Percentiles rank a stretch among this genome's conserved stretches.
phyloP scores from a whole-genome alignment of 75 land plant genomes.

The Selaginella tamariscina region DNA sequence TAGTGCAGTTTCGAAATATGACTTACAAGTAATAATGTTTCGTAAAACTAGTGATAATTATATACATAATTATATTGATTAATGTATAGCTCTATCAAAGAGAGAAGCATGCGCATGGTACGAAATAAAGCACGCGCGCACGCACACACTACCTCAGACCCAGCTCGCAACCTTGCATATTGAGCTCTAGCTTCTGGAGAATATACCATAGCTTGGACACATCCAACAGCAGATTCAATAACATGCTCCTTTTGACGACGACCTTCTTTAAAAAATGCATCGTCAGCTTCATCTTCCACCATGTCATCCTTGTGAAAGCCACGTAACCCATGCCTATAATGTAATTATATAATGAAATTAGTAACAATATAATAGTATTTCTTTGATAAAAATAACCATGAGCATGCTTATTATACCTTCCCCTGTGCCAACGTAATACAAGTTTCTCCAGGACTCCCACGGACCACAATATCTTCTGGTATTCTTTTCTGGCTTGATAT shows the following conservation, averaged over 20 bases:
- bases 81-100: too few species aligned
- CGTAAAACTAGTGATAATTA: too few species aligned
- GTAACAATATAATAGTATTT: too few species aligned
- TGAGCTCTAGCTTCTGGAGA: constrained; percentile 52
- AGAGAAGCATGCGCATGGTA: too few species aligned
- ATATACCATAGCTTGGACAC: constrained; percentile 66
- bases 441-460: constrained; percentile 81
- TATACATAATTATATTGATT: too few species aligned
- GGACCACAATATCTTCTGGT: constrained; percentile 64
- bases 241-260: constrained; percentile 58
- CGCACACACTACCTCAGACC: too few species aligned
- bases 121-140: too few species aligned
- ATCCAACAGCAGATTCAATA: constrained; percentile 42
- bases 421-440: constrained; percentile 63
- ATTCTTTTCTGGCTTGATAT: constrained; percentile 46
- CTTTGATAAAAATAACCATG: too few species aligned
- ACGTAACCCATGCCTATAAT: constrained; percentile 60
- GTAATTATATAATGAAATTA: too few species aligned
- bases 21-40: too few species aligned
- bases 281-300: constrained; percentile 23
- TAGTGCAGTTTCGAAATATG: too few species aligned
- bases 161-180: constrained; percentile 46
- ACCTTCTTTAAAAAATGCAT: constrained; percentile 46
- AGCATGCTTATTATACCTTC: too few species aligned
- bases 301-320: constrained; percentile 35